These are phyloP conservation scores for Paecilomyces formosus DNA, from an alignment of 2,329 filamentous ascomycete genomes.

Conservation along the genomic window DNA sequence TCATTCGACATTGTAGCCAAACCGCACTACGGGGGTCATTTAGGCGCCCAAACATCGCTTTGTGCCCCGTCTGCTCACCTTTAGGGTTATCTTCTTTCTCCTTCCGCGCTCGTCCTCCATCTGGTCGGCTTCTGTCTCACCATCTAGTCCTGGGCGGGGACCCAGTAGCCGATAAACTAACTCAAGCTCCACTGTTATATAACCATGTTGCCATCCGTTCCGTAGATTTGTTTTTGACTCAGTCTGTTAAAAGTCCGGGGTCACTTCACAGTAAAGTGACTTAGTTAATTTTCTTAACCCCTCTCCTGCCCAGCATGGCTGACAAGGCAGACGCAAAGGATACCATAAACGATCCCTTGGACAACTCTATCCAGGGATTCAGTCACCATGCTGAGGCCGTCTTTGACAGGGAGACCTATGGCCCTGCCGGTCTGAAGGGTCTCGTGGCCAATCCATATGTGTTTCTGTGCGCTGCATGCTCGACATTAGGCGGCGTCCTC, in stretches of 20 bases:
- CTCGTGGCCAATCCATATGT: conserved; percentile 45
- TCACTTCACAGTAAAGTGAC: neutral
- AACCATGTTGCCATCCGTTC: neutral
- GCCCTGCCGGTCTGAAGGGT: conserved; percentile 36
- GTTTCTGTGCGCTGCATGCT: conserved; percentile 44
- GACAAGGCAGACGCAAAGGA: conserved; percentile 2
- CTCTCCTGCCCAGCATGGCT: conserved; percentile 2
- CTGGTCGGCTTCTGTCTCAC: neutral
- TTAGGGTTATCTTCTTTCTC: neutral
- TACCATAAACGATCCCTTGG: conserved; percentile 10
- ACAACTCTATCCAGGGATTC: conserved; percentile 18
- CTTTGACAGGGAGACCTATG: conserved; percentile 23
- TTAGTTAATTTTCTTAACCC: neutral
- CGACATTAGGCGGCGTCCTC: conserved; percentile 43
- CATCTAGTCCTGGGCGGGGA: neutral
- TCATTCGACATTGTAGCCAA: neutral
- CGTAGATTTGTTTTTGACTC: neutral
- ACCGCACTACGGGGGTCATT: neutral
- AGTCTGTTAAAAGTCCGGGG: neutral
- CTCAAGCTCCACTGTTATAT: neutral
- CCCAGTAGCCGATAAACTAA: neutral
- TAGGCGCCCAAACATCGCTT: neutral
- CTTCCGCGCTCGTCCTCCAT: neutral
- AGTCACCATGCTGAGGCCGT: conserved; percentile 27
- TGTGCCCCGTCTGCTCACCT: neutral